phyloP scores from a whole-genome alignment of 2,329 filamentous ascomycete genomes.

The Truncatella angustata region DNA sequence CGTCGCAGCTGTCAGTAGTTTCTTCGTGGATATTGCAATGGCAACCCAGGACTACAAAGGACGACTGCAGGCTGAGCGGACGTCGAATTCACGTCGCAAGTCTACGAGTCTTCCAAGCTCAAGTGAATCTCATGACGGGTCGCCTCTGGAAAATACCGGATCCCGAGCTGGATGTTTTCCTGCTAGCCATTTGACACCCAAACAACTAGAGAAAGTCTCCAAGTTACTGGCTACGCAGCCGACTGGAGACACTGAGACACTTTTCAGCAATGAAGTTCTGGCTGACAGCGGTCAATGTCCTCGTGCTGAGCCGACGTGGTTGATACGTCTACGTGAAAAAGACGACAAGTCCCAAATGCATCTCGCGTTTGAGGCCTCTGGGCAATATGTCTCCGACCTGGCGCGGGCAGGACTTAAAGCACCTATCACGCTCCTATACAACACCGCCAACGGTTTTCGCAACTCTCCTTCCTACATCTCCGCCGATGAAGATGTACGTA shows the following conservation, averaged over 20 bases:
- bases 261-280: not conserved
- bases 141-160: not conserved
- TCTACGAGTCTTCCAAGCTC: not conserved
- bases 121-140: not conserved
- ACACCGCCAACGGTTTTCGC: slow-evolving; percentile 80
- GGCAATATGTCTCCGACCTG: not conserved
- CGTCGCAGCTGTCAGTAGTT: not conserved
- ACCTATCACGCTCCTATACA: not conserved
- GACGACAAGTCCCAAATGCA: not conserved
- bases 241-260: not conserved
- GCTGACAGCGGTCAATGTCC: not conserved
- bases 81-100: not conserved
- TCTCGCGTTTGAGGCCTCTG: not conserved
- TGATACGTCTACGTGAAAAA: not conserved
- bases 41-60: not conserved
- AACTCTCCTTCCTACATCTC: slow-evolving; percentile 78
- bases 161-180: not conserved
- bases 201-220: not conserved
- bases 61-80: not conserved
- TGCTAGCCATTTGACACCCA: not conserved
- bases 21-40: not conserved
- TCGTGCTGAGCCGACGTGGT: not conserved
- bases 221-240: not conserved
- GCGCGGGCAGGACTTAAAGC: not conserved
- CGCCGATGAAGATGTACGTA: slow-evolving; percentile 76